Percentiles rank a stretch among this genome's conserved stretches.
Conservation (phyloP, 306 rosid species). For the Rosa persica region DNA sequence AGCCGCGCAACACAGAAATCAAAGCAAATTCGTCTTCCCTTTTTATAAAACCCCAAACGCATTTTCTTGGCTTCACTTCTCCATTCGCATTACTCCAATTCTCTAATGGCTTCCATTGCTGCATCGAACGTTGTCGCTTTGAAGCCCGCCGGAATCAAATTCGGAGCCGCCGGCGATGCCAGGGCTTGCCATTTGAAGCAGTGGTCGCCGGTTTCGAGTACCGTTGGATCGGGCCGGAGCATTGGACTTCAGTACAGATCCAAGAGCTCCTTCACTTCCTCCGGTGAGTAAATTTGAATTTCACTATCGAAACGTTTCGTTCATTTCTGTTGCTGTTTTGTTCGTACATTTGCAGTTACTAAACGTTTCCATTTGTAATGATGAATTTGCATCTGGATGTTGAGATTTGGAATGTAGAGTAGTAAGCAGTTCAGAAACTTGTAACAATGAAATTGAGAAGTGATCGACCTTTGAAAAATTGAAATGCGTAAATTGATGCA, state of each 20-base stretch:
- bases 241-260: conserved; percentile 46
- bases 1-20: conserved; percentile 19
- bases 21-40: background rate
- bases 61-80: conserved; percentile 30
- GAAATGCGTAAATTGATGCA: background rate
- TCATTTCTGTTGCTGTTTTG: background rate
- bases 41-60: conserved; percentile 14
- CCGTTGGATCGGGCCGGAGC: conserved; percentile 24
- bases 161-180: conserved; percentile 27
- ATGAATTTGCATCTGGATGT: background rate
- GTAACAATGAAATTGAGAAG: background rate
- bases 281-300: conserved; percentile 39
- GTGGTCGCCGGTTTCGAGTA: conserved; percentile 43
- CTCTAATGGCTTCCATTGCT: conserved; percentile 64
- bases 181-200: conserved; percentile 42
- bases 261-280: conserved; percentile 36
- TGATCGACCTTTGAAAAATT: background rate
- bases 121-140: conserved; percentile 57
- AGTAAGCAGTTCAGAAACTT: background rate
- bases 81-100: conserved; percentile 1
- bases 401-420: background rate
- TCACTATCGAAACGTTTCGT: background rate
- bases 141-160: conserved; percentile 34
- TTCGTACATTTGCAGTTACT: background rate
- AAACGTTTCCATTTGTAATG: background rate